Percentiles rank a stretch among this genome's conserved stretches.
Conservation (phyloP, 2,329 filamentous ascomycete genomes). For the Aotearoamyces nothofagi region DNA sequence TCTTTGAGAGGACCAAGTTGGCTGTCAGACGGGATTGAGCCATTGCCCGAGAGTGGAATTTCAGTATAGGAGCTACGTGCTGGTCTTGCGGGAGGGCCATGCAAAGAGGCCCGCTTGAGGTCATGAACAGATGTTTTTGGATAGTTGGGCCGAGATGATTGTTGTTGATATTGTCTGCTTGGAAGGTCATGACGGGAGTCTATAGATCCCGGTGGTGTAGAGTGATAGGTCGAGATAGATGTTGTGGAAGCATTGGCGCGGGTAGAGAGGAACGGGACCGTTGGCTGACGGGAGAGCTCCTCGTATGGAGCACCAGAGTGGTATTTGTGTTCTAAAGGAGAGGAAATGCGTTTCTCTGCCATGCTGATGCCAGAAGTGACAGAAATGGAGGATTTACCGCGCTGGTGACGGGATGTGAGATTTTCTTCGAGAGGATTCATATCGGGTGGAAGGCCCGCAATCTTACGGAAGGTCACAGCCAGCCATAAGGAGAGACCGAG, state of each 20-base stretch:
- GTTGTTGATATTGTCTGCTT: constrained; percentile 34
- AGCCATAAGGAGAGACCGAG: constrained; percentile 61
- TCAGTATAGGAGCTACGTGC: constrained; percentile 32
- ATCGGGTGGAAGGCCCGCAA: constrained; percentile 70
- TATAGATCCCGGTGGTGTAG: constrained; percentile 32
- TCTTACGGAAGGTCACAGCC: constrained; percentile 65
- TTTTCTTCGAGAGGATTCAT: constrained; percentile 89
- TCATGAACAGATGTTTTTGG: constrained; percentile 12
- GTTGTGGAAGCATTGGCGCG: constrained; percentile 43
- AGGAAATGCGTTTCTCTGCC: constrained; percentile 45
- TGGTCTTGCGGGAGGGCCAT: constrained; percentile 5
- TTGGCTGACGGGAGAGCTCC: constrained; percentile 30
- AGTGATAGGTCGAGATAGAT: constrained; percentile 34
- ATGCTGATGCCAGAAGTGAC: constrained; percentile 17
- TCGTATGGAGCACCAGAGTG: constrained; percentile 29
- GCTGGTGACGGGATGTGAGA: constrained; percentile 70
- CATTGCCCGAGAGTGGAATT: constrained; percentile 29
- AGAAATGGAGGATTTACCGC: constrained; percentile 41
- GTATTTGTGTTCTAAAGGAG: constrained; percentile 25
- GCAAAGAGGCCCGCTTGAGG: not conserved
- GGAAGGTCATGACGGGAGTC: constrained; percentile 40
- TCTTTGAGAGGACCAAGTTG: constrained; percentile 5
- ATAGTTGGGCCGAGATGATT: too few species aligned
- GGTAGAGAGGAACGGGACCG: constrained; percentile 70
- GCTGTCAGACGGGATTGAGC: constrained; percentile 6